Conservation (phyloP, 306 rosid species). For the Spatholobus suberectus region DNA sequence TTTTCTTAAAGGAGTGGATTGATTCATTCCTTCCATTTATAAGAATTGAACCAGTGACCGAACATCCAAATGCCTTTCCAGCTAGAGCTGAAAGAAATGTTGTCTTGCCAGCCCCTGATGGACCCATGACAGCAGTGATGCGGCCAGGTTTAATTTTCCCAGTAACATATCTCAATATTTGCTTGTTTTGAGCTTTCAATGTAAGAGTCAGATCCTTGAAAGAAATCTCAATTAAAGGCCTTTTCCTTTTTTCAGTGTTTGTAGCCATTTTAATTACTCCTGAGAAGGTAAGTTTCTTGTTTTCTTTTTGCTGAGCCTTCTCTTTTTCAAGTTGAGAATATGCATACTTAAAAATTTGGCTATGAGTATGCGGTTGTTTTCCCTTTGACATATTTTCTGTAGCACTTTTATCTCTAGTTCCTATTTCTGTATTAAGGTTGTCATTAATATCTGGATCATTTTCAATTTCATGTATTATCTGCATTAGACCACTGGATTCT, state of each 20-base stretch:
- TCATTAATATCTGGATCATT: constrained; percentile 54
- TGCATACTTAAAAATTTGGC: constrained; percentile 85
- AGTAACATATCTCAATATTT: constrained; percentile 79
- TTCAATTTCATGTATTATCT: constrained; percentile 66
- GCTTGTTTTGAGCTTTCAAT: constrained; percentile 80
- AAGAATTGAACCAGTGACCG: constrained; percentile 72
- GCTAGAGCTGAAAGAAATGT: constrained; percentile 92
- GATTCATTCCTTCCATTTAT: constrained; percentile 83
- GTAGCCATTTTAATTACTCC: constrained; percentile 84
- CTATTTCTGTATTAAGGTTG: constrained; percentile 52
- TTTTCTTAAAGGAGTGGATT: constrained; percentile 83
- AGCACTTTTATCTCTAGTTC: constrained; percentile 41
- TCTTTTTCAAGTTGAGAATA: constrained; percentile 94
- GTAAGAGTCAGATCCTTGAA: constrained; percentile 86
- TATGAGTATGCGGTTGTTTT: constrained; percentile 62
- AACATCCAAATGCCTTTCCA: constrained; percentile 89
- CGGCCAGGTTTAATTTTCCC: constrained; percentile 94
- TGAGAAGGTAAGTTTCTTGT: constrained; percentile 80
- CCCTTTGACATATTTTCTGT: constrained; percentile 55
- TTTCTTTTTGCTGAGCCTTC: constrained; percentile 85
- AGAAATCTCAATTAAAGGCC: constrained; percentile 89
- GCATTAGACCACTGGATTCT: constrained; percentile 55
- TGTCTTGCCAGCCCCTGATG: constrained; percentile 99
- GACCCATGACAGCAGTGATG: constrained; percentile 96
- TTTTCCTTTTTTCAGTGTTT: constrained; percentile 57